Evolutionary conservation across 768 basidiomycete species (phyloP).

Genomic region (Podaxis mareebaensis): DNA sequence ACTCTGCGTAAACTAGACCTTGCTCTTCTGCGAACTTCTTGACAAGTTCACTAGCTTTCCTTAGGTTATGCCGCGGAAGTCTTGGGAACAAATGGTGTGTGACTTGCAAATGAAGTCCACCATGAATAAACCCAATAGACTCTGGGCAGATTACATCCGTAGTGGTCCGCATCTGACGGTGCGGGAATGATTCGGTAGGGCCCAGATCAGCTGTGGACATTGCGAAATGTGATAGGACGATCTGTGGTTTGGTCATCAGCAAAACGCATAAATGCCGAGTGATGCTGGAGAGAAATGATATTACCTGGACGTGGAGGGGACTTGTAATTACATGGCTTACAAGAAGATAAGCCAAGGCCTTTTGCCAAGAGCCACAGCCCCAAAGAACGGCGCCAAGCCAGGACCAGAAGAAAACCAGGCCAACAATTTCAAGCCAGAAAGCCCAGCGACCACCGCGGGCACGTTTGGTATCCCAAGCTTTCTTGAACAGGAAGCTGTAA

Average conservation of each 20-base stretch:
- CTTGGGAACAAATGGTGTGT: slow-evolving; percentile 98
- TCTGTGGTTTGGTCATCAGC: slow-evolving; percentile 40
- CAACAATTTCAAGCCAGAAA: slow-evolving; percentile 73
- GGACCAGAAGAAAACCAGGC: slow-evolving; percentile 81
- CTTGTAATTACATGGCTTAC: slow-evolving; percentile 86
- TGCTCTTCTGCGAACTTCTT: slow-evolving; percentile 88
- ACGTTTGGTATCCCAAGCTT: slow-evolving; percentile 62
- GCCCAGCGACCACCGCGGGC: slow-evolving; percentile 75
- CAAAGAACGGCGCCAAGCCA: slow-evolving; percentile 81
- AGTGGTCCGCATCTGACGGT: slow-evolving; percentile 96
- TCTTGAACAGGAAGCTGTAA: slow-evolving; percentile 71
- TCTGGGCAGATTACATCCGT: slow-evolving; percentile 90
- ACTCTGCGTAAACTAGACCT: slow-evolving; percentile 85
- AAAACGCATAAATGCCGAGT: neutral
- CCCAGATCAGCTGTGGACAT: slow-evolving; percentile 93
- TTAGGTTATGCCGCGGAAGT: slow-evolving; percentile 90
- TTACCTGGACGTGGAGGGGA: slow-evolving; percentile 92
- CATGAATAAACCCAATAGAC: slow-evolving; percentile 86
- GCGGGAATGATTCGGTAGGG: slow-evolving; percentile 86
- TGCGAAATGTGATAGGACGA: slow-evolving; percentile 96
- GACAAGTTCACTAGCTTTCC: slow-evolving; percentile 77
- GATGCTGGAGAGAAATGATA: slow-evolving; percentile 22
- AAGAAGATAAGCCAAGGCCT: slow-evolving; percentile 70
- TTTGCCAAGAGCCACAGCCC: slow-evolving; percentile 72
- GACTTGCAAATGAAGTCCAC: slow-evolving; percentile 96